These are phyloP conservation scores for Ilex paraguariensis DNA, from an alignment of 305 asterid genomes.

Conservation along the genomic window DNA sequence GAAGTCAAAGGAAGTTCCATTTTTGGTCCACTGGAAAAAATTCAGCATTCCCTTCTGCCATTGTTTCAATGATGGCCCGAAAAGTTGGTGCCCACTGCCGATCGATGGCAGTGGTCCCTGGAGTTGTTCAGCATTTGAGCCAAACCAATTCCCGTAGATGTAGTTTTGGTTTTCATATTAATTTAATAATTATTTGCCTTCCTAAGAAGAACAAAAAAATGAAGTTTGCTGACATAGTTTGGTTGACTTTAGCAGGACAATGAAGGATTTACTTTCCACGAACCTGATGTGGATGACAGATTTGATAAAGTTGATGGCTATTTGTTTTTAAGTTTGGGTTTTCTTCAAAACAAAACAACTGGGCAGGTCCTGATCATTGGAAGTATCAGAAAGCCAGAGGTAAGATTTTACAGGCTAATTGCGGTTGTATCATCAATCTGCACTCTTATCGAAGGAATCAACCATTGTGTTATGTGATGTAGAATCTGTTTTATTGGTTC, in stretches of 20 bases:
- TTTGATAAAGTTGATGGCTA: slow-evolving; percentile 72
- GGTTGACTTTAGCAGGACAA: slow-evolving; percentile 38
- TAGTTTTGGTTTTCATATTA: neutral
- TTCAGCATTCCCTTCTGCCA: too few species aligned
- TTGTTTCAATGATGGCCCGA: too few species aligned
- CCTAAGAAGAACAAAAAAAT: neutral
- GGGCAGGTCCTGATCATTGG: slow-evolving; percentile 99
- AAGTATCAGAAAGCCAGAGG: slow-evolving; percentile 81
- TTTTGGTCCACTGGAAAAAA: too few species aligned
- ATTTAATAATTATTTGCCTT: neutral
- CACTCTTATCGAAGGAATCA: neutral
- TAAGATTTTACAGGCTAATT: slow-evolving; percentile 16
- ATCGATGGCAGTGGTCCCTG: too few species aligned
- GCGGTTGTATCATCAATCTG: neutral
- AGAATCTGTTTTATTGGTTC: slow-evolving; percentile 36
- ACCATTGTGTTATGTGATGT: slow-evolving; percentile 11
- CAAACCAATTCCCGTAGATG: neutral
- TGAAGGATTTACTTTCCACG: slow-evolving; percentile 37
- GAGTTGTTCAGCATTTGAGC: too few species aligned
- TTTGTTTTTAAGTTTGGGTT: slow-evolving; percentile 64
- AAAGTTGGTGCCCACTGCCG: too few species aligned
- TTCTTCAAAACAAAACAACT: slow-evolving; percentile 76
- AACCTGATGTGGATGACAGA: slow-evolving; percentile 53
- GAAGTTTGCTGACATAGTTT: slow-evolving; percentile 6
- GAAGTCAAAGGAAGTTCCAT: too few species aligned